A percentile compares a stretch with the other conserved stretches of the same genome.
These are phyloP conservation scores for Penicillium lagena DNA, from an alignment of 495 filamentous ascomycete species.

Conservation along the genomic window DNA sequence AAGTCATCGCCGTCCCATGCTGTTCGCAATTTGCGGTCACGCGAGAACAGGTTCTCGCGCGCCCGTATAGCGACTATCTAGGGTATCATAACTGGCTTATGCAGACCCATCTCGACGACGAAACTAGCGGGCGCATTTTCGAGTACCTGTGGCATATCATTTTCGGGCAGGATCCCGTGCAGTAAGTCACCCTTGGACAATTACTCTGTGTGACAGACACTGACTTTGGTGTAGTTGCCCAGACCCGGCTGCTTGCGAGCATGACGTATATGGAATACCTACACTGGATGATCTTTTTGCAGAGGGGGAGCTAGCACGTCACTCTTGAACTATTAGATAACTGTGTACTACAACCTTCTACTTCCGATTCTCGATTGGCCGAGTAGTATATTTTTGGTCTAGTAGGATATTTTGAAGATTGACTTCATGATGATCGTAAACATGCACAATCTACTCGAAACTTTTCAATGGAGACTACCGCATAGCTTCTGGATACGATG, in stretches of 20 bases:
- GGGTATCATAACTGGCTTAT: constrained; percentile 55
- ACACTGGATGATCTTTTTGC: too few species aligned
- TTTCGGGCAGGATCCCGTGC: constrained; percentile 39
- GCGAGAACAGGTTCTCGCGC: constrained; percentile 38
- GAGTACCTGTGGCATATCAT: constrained; percentile 72
- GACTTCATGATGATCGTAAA: too few species aligned
- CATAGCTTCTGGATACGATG: too few species aligned
- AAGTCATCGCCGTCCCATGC: constrained; percentile 46
- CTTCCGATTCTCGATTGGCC: too few species aligned
- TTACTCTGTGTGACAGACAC: not conserved
- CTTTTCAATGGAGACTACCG: too few species aligned
- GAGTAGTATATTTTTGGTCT: too few species aligned
- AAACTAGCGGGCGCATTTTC: constrained; percentile 55
- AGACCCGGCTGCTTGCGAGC: constrained; percentile 20
- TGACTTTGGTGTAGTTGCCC: constrained; percentile 24
- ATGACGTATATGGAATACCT: constrained; percentile 21
- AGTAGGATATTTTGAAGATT: too few species aligned
- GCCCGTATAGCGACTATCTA: constrained; percentile 47
- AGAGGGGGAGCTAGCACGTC: too few species aligned
- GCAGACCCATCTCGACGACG: constrained; percentile 49
- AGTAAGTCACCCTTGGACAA: constrained; percentile 16
- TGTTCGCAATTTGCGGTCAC: constrained; percentile 69
- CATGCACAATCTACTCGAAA: too few species aligned
- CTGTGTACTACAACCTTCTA: too few species aligned
- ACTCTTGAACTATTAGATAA: too few species aligned